Percentiles rank a stretch among this genome's conserved stretches.
Conservation (phyloP, 768 basidiomycete genomes). For the Kwoniella botswanensis region DNA sequence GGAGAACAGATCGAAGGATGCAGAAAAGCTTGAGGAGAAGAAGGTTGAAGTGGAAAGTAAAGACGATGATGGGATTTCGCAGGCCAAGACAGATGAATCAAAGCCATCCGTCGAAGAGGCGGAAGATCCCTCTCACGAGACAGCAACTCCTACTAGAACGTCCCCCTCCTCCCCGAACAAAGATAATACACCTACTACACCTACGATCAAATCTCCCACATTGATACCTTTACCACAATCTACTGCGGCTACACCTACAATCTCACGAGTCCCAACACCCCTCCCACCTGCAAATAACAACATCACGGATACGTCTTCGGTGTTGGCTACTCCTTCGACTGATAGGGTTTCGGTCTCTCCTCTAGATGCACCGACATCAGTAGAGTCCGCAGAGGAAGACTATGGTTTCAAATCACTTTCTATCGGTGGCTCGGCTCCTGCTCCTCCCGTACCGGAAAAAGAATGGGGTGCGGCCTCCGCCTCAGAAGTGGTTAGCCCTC, state of each 20-base stretch:
- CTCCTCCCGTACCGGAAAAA: conserved; percentile 21
- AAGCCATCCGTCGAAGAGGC: background rate
- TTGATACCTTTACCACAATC: conserved; percentile 49
- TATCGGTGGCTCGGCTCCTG: conserved; percentile 32
- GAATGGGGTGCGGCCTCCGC: conserved; percentile 10
- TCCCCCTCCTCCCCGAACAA: background rate
- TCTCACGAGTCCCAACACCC: conserved; percentile 32
- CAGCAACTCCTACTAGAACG: background rate
- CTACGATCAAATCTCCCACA: conserved; percentile 10
- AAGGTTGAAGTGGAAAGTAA: background rate
- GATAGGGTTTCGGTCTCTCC: conserved; percentile 52
- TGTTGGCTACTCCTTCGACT: conserved; percentile 31
- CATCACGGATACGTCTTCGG: conserved; percentile 9
- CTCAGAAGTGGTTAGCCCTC: conserved; percentile 7
- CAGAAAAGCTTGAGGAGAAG: conserved; percentile 14
- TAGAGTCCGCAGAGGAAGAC: conserved; percentile 17
- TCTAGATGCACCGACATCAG: conserved; percentile 38
- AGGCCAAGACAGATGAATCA: conserved; percentile 12
- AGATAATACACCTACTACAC: conserved; percentile 7
- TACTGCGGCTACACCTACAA: conserved; percentile 30
- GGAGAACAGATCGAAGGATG: conserved; percentile 4
- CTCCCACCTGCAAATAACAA: conserved; percentile 10
- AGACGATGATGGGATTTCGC: background rate
- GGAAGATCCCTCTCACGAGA: background rate
- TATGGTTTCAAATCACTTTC: conserved; percentile 48